A percentile compares a stretch with the other conserved stretches of the same genome.
Evolutionary conservation across 2,329 filamentous ascomycete genomes (phyloP).

Genomic region (Cercospora citrullina): DNA sequence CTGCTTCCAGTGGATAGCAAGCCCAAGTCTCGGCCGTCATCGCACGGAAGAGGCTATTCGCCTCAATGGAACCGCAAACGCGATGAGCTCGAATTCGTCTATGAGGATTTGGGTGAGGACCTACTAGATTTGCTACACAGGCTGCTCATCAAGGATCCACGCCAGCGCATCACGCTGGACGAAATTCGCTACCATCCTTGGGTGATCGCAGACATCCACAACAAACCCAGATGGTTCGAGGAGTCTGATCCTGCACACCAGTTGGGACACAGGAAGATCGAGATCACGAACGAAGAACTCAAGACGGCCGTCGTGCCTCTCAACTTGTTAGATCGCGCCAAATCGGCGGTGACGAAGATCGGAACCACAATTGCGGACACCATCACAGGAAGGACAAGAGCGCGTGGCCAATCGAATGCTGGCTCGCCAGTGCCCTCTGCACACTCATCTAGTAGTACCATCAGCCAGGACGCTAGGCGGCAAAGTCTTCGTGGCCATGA

Average conservation of each 20-base stretch:
- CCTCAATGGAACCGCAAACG: conserved; percentile 64
- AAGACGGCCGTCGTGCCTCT: conserved; percentile 87
- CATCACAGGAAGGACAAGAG: conserved; percentile 40
- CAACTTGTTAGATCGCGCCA: conserved; percentile 80
- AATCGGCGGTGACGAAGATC: conserved; percentile 66
- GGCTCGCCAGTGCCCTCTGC: conserved; percentile 54
- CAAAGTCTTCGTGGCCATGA: conserved; percentile 62
- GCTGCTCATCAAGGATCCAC: conserved; percentile 85
- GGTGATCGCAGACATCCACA: conserved; percentile 76
- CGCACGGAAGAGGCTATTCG: conserved; percentile 48
- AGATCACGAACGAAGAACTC: conserved; percentile 88
- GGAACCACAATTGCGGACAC: conserved; percentile 36
- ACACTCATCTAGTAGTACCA: conserved; percentile 56
- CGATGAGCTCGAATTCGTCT: conserved; percentile 73
- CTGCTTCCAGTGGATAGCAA: conserved; percentile 67
- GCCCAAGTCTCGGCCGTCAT: conserved; percentile 48
- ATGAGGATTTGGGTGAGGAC: conserved; percentile 80
- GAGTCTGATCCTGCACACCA: conserved; percentile 83
- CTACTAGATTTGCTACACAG: conserved; percentile 75
- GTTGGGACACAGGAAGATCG: conserved; percentile 78
- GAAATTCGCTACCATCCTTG: conserved; percentile 95
- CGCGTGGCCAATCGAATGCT: conserved; percentile 56
- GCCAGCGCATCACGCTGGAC: conserved; percentile 80
- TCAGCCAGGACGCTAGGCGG: conserved; percentile 57
- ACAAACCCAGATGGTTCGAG: conserved; percentile 82